These are phyloP conservation scores for Annulohypoxylon moriforme DNA, from an alignment of 495 filamentous ascomycete genomes.

Conservation along the genomic window DNA sequence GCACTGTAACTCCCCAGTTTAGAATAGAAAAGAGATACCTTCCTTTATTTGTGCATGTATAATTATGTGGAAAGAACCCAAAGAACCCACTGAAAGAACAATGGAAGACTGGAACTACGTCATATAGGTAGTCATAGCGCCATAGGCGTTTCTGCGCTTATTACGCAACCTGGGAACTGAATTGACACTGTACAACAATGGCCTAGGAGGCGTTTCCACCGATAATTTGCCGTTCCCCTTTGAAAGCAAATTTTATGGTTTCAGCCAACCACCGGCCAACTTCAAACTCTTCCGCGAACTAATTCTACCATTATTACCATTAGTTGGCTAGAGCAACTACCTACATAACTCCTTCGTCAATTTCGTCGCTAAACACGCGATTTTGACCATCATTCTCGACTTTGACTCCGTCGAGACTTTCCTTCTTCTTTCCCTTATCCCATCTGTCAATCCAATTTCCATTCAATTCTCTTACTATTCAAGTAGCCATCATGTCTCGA, in stretches of 20 bases:
- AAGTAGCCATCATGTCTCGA: conserved; percentile 78
- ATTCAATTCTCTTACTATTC: conserved; percentile 34
- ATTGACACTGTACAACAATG: conserved; percentile 9
- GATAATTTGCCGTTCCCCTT: conserved; percentile 28
- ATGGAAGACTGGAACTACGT: conserved; percentile 4
- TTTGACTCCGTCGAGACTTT: conserved; percentile 33
- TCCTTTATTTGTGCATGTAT: not conserved
- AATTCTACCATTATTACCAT: conserved; percentile 1
- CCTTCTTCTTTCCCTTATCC: conserved; percentile 11
- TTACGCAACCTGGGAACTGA: no score
- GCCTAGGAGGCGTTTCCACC: conserved; percentile 4
- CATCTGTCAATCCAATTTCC: conserved; percentile 30
- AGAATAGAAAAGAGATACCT: not conserved
- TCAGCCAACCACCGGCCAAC: conserved; percentile 33
- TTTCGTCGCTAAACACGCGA: conserved; percentile 29
- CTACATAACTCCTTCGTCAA: conserved; percentile 26
- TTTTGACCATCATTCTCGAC: conserved; percentile 10
- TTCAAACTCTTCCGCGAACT: conserved; percentile 16
- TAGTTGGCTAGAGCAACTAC: conserved; percentile 20
- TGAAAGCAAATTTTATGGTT: conserved; percentile 41
- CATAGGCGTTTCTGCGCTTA: not conserved
- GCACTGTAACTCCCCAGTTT: not conserved
- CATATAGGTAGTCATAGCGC: conserved; percentile 4
- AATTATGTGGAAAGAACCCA: not conserved
- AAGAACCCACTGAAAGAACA: not conserved